Conservation (phyloP, 2,329 filamentous ascomycete species). For the Cryphonectria japonica region DNA sequence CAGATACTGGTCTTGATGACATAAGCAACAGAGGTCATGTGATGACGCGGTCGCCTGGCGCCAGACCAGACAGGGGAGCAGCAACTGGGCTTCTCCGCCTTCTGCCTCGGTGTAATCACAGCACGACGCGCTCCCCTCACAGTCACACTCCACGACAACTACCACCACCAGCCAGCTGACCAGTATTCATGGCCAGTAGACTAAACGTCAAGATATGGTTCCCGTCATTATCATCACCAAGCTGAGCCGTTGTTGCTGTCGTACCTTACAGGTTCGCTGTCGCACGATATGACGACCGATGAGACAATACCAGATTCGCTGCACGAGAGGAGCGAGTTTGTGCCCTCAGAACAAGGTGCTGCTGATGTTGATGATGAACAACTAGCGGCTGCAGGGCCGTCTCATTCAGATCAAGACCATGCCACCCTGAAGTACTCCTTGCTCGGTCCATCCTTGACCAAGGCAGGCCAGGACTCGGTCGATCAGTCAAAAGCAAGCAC, state of each 20-base stretch:
- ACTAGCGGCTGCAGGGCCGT: not conserved
- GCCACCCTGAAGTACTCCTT: constrained; percentile 84
- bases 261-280: not conserved
- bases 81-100: not conserved
- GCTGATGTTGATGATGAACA: not conserved
- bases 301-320: not conserved
- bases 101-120: not conserved
- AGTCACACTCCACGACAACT: not conserved
- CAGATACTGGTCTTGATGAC: not conserved
- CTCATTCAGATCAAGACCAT: constrained; percentile 41
- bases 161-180: not conserved
- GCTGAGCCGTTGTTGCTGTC: not conserved
- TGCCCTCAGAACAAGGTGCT: not conserved
- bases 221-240: not conserved
- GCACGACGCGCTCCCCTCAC: not conserved
- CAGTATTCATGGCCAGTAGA: not conserved
- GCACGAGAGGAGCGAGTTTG: not conserved
- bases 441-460: constrained; percentile 87
- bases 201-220: not conserved
- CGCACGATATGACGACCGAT: not conserved
- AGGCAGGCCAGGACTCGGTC: constrained; percentile 91
- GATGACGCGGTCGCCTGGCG: constrained; percentile 10
- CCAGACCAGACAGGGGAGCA: not conserved
- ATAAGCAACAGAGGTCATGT: not conserved
- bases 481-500: constrained; percentile 77